These are phyloP conservation scores for Eucalyptus sp. DNA, from an alignment of 345 rosid species.

Conservation along the genomic window DNA sequence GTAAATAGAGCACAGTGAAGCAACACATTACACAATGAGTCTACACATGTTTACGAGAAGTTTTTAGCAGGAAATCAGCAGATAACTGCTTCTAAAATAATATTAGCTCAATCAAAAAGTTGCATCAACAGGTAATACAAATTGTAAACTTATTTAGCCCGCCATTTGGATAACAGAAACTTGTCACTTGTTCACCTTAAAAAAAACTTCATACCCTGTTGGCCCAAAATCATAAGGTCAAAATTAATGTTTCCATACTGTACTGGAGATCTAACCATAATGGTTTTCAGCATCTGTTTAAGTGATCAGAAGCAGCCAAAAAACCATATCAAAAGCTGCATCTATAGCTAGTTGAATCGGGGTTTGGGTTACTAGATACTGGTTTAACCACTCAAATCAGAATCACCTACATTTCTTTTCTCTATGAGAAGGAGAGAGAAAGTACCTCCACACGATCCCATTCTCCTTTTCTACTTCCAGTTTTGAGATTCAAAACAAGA, in stretches of 20 bases:
- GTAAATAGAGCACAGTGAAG: not conserved
- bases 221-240: not conserved
- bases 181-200: not conserved
- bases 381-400: not conserved
- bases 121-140: not conserved
- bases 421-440: not conserved
- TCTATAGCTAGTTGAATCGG: not conserved
- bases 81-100: not conserved
- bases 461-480: constrained; percentile 58
- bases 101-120: not conserved
- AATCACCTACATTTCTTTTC: not conserved
- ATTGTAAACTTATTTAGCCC: not conserved
- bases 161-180: not conserved
- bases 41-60: not conserved
- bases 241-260: not conserved
- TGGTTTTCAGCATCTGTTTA: not conserved
- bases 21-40: not conserved
- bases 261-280: not conserved
- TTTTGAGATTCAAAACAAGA: constrained; percentile 63
- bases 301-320: not conserved
- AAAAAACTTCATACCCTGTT: not conserved
- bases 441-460: constrained; percentile 81
- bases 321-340: not conserved
- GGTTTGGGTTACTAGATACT: not conserved
- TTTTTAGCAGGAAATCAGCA: not conserved